phyloP scores from a whole-genome alignment of 208 protist genomes.

The Herpetomonas samuelpessoai region DNA sequence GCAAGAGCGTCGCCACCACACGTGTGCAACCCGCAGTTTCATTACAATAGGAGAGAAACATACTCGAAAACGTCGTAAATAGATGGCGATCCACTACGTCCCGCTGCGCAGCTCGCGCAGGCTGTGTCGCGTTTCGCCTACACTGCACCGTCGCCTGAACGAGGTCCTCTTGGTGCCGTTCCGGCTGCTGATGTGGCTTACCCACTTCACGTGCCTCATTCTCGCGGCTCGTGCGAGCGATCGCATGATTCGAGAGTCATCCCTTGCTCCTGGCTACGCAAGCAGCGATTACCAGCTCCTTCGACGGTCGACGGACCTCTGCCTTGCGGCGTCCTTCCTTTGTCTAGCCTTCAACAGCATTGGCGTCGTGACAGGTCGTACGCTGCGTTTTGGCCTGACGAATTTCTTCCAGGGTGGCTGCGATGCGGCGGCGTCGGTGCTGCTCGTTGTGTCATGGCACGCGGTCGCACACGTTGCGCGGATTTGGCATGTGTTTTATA shows the following conservation, averaged over 20 bases:
- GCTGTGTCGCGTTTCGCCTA: constrained; percentile 2
- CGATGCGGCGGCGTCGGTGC: constrained; percentile 43
- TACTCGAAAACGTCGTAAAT: too few species aligned
- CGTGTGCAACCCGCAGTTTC: too few species aligned
- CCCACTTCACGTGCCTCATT: constrained; percentile 62
- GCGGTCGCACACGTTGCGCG: constrained; percentile 32
- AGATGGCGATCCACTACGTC: constrained; percentile 8
- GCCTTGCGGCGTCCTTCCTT: constrained; percentile 44
- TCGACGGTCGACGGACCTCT: constrained; percentile 30
- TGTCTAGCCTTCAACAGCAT: constrained; percentile 44
- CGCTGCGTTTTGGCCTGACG: constrained; percentile 48
- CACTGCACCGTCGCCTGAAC: constrained; percentile 39
- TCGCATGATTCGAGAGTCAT: constrained; percentile 42
- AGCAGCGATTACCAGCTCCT: constrained; percentile 42
- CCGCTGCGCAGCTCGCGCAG: constrained; percentile 7
- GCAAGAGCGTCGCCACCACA: too few species aligned
- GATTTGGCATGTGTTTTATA: constrained; percentile 73
- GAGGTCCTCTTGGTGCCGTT: constrained; percentile 49
- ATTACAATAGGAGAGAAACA: too few species aligned
- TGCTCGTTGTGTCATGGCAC: constrained; percentile 59
- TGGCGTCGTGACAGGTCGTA: constrained; percentile 61
- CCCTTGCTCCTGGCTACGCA: constrained; percentile 23
- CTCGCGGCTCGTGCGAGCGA: constrained; percentile 45
- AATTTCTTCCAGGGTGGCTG: constrained; percentile 57
- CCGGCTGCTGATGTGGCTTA: constrained; percentile 33